These are phyloP conservation scores for Fusarium albidum DNA, from an alignment of 2,329 filamentous ascomycete genomes.

Conservation along the genomic window DNA sequence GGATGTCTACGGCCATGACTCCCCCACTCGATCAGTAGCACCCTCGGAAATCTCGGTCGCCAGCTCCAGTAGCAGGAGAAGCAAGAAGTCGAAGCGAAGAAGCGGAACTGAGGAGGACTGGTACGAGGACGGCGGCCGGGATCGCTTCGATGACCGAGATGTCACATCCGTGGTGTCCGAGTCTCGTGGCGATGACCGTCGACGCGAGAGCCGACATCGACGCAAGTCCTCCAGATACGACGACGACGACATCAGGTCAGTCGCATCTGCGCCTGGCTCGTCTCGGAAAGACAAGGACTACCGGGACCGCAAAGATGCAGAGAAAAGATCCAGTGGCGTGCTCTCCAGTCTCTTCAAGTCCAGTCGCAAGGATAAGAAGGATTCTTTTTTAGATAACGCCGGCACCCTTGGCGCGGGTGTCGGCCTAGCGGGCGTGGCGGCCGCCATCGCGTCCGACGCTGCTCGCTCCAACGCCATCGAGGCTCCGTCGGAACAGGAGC, in stretches of 20 bases:
- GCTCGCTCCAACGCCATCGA: constrained; percentile 57
- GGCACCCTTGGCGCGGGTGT: constrained; percentile 74
- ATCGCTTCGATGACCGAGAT: constrained; percentile 56
- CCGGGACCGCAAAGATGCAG: constrained; percentile 42
- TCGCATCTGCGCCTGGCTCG: constrained; percentile 47
- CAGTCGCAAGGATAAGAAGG: constrained; percentile 52
- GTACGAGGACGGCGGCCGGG: constrained; percentile 44
- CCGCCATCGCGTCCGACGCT: constrained; percentile 50
- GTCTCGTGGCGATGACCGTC: constrained; percentile 45
- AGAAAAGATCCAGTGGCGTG: constrained; percentile 52
- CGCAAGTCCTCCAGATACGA: constrained; percentile 50
- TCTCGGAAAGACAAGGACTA: constrained; percentile 45
- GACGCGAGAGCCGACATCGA: constrained; percentile 45
- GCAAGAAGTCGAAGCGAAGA: constrained; percentile 50
- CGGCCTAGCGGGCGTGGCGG: constrained; percentile 65
- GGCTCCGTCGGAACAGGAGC: constrained; percentile 50
- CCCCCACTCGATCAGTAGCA: constrained; percentile 43
- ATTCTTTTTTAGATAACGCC: constrained; percentile 78
- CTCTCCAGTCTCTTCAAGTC: constrained; percentile 60
- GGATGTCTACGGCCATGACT: constrained; percentile 42
- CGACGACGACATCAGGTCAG: constrained; percentile 57
- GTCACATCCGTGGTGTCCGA: constrained; percentile 60
- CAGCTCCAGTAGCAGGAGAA: constrained; percentile 50
- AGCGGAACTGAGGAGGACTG: constrained; percentile 48
- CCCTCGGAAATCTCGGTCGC: constrained; percentile 49